These are phyloP conservation scores for Mortierella sp. DNA, from an alignment of 371 early-diverging fungal species.

Conservation along the genomic window DNA sequence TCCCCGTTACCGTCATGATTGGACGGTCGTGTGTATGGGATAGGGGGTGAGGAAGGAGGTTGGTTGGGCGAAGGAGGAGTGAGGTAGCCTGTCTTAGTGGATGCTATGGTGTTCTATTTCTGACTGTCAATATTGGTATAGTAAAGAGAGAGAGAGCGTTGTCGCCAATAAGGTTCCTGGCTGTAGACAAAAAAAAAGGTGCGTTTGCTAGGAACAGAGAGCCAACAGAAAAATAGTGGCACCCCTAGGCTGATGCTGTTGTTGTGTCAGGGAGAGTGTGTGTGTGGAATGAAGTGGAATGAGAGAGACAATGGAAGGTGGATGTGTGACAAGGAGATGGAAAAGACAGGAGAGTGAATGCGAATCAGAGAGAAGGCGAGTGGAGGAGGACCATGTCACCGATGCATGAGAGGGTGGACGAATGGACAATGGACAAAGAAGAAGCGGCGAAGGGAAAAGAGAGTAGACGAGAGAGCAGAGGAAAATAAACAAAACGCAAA, in stretches of 20 bases:
- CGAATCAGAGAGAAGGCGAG: not conserved
- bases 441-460: not conserved
- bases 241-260: not conserved
- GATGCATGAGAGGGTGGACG: not conserved
- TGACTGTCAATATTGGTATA: too few relatives aligned
- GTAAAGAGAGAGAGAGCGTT: too few relatives aligned
- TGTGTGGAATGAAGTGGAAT: not conserved
- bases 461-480: not conserved
- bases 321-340: too few relatives aligned
- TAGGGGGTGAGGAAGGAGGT: not conserved
- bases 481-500: not conserved
- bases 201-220: too few relatives aligned
- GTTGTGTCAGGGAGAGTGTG: not conserved
- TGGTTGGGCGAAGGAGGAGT: too few relatives aligned
- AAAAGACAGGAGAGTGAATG: not conserved
- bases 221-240: not conserved
- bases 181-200: too few relatives aligned
- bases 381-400: not conserved
- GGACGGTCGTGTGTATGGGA: not conserved
- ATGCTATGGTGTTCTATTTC: too few relatives aligned
- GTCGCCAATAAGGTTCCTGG: too few relatives aligned
- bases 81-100: too few relatives aligned
- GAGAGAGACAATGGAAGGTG: not conserved
- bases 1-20: slow-evolving; percentile 39
- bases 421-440: not conserved